Percentiles rank a stretch among this genome's conserved stretches.
These are phyloP conservation scores for Suhomyces bribrorum DNA, from an alignment of 1,139 yeast species.

Conservation along the genomic window DNA sequence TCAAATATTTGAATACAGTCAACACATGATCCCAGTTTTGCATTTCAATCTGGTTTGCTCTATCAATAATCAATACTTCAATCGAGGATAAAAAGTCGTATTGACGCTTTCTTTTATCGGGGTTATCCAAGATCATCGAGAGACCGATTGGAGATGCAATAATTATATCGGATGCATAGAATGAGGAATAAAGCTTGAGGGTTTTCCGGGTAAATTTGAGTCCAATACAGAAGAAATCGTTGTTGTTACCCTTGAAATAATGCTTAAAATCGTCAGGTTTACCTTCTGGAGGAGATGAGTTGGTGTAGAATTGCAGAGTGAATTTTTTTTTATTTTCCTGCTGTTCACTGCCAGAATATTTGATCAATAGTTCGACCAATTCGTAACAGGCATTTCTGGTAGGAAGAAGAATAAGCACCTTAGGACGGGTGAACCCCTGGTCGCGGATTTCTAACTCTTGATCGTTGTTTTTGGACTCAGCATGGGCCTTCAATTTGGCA, in stretches of 20 bases:
- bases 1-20: slow-evolving; percentile 68
- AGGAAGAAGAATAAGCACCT: slow-evolving; percentile 79
- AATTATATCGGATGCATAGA: slow-evolving; percentile 82
- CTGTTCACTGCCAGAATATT: slow-evolving; percentile 68
- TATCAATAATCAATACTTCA: slow-evolving; percentile 78
- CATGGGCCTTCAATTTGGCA: slow-evolving; percentile 52
- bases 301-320: slow-evolving; percentile 63
- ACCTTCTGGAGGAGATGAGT: slow-evolving; percentile 51
- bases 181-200: slow-evolving; percentile 78
- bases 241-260: slow-evolving; percentile 83
- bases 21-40: slow-evolving; percentile 91
- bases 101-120: slow-evolving; percentile 58
- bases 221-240: slow-evolving; percentile 90
- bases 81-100: slow-evolving; percentile 84
- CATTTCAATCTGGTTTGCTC: slow-evolving; percentile 83
- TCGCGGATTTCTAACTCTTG: slow-evolving; percentile 70
- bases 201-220: slow-evolving; percentile 87
- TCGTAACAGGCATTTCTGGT: slow-evolving; percentile 79
- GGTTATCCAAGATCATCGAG: slow-evolving; percentile 71
- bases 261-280: slow-evolving; percentile 85
- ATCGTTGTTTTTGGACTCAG: slow-evolving; percentile 42
- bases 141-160: slow-evolving; percentile 93
- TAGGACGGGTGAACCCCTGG: slow-evolving; percentile 95
- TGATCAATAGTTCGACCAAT: slow-evolving; percentile 62
- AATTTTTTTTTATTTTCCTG: slow-evolving; percentile 82